phyloP scores from a whole-genome alignment of 352 stramenopile species.

The Pythium sukuiense region DNA sequence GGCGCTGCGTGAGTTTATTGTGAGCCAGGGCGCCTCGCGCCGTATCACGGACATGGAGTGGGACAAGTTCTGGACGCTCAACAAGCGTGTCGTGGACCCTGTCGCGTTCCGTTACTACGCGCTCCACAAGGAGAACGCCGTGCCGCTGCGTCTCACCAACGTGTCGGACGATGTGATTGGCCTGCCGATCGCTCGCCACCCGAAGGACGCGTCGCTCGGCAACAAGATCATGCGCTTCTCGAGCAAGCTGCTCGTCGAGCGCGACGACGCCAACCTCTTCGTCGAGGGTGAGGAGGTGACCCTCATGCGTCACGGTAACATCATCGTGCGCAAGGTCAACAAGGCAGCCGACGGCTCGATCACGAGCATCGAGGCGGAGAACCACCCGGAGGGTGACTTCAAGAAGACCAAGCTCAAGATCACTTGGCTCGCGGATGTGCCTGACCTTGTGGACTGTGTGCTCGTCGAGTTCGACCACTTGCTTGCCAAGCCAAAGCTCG shows the following conservation, averaged over 20 bases:
- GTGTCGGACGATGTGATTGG: slow-evolving; percentile 60
- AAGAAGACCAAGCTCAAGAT: slow-evolving; percentile 97
- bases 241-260: slow-evolving; percentile 93
- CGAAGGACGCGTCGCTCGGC: slow-evolving; percentile 76
- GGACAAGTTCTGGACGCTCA: slow-evolving; percentile 99
- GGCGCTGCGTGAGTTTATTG: slow-evolving; percentile 96
- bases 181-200: slow-evolving; percentile 68
- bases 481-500: slow-evolving; percentile 98
- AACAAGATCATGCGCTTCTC: slow-evolving; percentile 90
- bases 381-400: slow-evolving; percentile 86
- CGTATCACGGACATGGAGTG: slow-evolving; percentile 99
- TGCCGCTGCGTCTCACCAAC: slow-evolving; percentile 89
- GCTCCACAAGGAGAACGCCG: slow-evolving; percentile 88
- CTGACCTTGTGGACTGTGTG: slow-evolving; percentile 86
- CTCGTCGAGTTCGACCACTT: slow-evolving; percentile 99
- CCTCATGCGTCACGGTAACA: slow-evolving; percentile 96
- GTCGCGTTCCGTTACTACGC: slow-evolving; percentile 96
- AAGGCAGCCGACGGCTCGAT: slow-evolving; percentile 55
- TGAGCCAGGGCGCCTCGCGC: slow-evolving; percentile 95
- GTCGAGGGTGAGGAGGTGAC: slow-evolving; percentile 96
- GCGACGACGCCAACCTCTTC: slow-evolving; percentile 94
- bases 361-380: slow-evolving; percentile 65
- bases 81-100: slow-evolving; percentile 98
- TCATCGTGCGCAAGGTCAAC: slow-evolving; percentile 76
- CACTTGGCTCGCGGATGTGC: slow-evolving; percentile 93